phyloP scores from a whole-genome alignment of 2,329 filamentous ascomycete genomes.

The Westerdykella sp. region DNA sequence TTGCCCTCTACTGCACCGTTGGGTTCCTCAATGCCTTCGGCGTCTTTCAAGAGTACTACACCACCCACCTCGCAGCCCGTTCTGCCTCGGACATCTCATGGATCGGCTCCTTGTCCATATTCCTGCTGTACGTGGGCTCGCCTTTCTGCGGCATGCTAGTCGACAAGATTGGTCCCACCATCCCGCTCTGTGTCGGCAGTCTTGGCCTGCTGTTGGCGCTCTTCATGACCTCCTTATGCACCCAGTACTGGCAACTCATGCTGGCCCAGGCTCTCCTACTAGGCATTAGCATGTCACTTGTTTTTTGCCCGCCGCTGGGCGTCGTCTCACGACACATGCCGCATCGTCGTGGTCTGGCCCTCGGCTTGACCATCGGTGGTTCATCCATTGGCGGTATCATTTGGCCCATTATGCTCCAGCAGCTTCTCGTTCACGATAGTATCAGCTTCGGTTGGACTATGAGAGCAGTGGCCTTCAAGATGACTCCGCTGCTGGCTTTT shows the following conservation, averaged over 20 bases:
- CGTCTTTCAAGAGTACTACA: constrained; percentile 27
- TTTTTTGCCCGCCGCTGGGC: too few relatives aligned
- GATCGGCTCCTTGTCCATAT: constrained; percentile 41
- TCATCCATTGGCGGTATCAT: constrained; percentile 47
- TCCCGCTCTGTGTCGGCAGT: constrained; percentile 23
- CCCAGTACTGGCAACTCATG: constrained; percentile 43
- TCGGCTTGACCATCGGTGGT: constrained; percentile 42
- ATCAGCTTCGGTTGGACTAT: constrained; percentile 54
- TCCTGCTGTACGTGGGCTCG: constrained; percentile 5
- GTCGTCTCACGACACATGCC: too few relatives aligned
- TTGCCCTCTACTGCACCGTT: too few relatives aligned
- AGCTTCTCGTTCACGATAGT: constrained; percentile 38
- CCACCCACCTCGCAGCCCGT: constrained; percentile 8
- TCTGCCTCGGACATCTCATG: constrained; percentile 42
- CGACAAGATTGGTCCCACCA: too few relatives aligned
- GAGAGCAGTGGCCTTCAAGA: constrained; percentile 51
- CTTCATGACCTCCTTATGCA: constrained; percentile 46
- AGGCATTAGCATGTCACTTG: background rate
- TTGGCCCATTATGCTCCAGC: constrained; percentile 52
- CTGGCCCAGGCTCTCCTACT: constrained; percentile 14
- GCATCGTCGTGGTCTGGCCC: constrained; percentile 35
- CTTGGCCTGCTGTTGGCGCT: constrained; percentile 39
- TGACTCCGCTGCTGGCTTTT: constrained; percentile 50
- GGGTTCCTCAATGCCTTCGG: constrained; percentile 21
- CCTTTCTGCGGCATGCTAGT: too few relatives aligned